Percentiles rank a stretch among this genome's conserved stretches.
Conservation (phyloP, 2,329 filamentous ascomycete genomes). For the Botryosphaeria dothidea region DNA sequence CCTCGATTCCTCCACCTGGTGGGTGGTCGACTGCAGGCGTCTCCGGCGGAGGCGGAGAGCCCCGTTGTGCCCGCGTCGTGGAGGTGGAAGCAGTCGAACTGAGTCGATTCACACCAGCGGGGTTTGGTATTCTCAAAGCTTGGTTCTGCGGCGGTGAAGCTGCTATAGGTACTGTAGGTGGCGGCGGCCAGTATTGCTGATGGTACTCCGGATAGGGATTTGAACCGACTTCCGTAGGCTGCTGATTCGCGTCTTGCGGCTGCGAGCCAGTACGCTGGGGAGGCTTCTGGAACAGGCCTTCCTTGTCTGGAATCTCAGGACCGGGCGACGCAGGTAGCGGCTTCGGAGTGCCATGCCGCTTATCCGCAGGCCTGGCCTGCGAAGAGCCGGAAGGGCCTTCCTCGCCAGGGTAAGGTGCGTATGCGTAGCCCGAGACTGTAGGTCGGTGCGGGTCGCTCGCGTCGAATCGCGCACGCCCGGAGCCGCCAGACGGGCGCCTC, state of each 20-base stretch:
- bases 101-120: conserved; percentile 59
- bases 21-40: conserved; percentile 74
- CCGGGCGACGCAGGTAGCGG: conserved; percentile 81
- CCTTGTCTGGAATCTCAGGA: conserved; percentile 72
- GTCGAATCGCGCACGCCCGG: conserved; percentile 45
- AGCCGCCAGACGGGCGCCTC: conserved; percentile 32
- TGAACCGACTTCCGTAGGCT: conserved; percentile 45
- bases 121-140: conserved; percentile 54
- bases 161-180: conserved; percentile 26
- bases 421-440: conserved; percentile 47
- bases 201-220: conserved; percentile 55
- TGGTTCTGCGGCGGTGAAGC: conserved; percentile 26
- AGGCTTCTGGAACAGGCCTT: conserved; percentile 74
- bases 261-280: conserved; percentile 39
- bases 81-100: conserved; percentile 89
- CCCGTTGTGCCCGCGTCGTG: conserved; percentile 86
- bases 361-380: conserved; percentile 67
- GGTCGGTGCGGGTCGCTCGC: conserved; percentile 52
- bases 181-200: conserved; percentile 63
- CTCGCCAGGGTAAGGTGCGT: conserved; percentile 30
- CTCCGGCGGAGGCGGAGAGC: conserved; percentile 92
- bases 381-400: conserved; percentile 30
- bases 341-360: conserved; percentile 81
- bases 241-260: conserved; percentile 32
- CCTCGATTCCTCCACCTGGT: conserved; percentile 82